A percentile compares a stretch with the other conserved stretches of the same genome.
Evolutionary conservation across 257 asterid species (phyloP).

Genomic region (Salvia miltiorrhiza): DNA sequence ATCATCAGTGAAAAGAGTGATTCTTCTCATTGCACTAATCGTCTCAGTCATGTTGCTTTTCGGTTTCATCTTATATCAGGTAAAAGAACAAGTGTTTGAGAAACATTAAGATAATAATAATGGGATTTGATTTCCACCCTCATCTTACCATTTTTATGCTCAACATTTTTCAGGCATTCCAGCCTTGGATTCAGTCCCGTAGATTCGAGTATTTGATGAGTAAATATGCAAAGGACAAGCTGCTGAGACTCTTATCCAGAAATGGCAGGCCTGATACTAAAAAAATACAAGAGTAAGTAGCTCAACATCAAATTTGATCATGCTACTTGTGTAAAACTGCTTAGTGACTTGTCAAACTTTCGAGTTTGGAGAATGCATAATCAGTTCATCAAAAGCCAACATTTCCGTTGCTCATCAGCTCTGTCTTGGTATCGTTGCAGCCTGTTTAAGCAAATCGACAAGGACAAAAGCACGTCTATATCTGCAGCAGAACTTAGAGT

Average conservation of each 20-base stretch:
- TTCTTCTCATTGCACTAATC: conserved; percentile 40
- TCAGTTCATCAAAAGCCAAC: too few species aligned
- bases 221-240: conserved; percentile 55
- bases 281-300: conserved; percentile 38
- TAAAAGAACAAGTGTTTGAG: too few species aligned
- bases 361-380: too few species aligned
- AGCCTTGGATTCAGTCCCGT: conserved; percentile 53
- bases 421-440: conserved; percentile 22
- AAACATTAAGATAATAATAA: too few species aligned
- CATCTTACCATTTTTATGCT: too few species aligned
- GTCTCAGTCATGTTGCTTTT: conserved; percentile 31
- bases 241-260: conserved; percentile 35
- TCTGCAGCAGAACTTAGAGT: conserved; percentile 56
- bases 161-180: too few species aligned
- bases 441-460: conserved; percentile 38
- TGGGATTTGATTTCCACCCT: too few species aligned
- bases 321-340: neutral
- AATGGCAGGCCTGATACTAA: conserved; percentile 46
- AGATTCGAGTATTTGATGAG: conserved; percentile 47
- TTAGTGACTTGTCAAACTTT: neutral
- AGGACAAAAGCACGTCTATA: conserved; percentile 29
- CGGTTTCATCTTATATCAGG: conserved; percentile 40
- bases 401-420: neutral
- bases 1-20: conserved; percentile 24
- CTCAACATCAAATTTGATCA: too few species aligned